phyloP scores from a whole-genome alignment of 805 yeast species.

The Metschnikowia cubensis region DNA sequence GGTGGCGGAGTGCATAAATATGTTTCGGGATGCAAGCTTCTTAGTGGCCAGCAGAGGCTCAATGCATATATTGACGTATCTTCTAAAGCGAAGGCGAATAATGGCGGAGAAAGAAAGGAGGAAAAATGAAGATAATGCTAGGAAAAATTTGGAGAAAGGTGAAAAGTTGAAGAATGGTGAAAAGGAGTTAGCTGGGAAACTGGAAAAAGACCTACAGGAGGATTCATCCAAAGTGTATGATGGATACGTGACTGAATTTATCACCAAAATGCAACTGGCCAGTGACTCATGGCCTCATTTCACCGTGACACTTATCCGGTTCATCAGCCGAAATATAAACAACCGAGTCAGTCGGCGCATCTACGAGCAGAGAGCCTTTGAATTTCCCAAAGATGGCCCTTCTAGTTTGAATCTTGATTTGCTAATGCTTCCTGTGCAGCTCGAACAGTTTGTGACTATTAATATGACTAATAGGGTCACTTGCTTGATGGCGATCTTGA shows the following conservation, averaged over 20 bases:
- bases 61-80: conserved; percentile 9
- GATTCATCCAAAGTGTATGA: neutral
- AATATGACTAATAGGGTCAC: conserved; percentile 14
- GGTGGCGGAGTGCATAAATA: conserved; percentile 21
- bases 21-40: conserved; percentile 20
- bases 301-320: conserved; percentile 18
- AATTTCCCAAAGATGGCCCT: conserved; percentile 6
- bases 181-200: too few relatives aligned
- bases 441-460: conserved; percentile 17
- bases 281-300: conserved; percentile 10
- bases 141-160: too few relatives aligned
- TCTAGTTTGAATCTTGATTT: conserved; percentile 17
- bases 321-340: conserved; percentile 18
- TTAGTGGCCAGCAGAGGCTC: conserved; percentile 25
- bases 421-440: conserved; percentile 19
- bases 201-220: too few relatives aligned
- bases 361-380: conserved; percentile 11
- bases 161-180: too few relatives aligned
- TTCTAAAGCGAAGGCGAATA: neutral
- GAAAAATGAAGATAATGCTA: neutral
- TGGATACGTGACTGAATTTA: conserved; percentile 2
- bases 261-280: conserved; percentile 2
- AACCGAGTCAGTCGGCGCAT: conserved; percentile 21
- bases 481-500: conserved; percentile 22
- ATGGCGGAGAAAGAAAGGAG: neutral